Percentiles rank a stretch among this genome's conserved stretches.
Evolutionary conservation across 1,284 basidiomycete genomes (phyloP).

Genomic region (Kalmanozyma brasiliensis): DNA sequence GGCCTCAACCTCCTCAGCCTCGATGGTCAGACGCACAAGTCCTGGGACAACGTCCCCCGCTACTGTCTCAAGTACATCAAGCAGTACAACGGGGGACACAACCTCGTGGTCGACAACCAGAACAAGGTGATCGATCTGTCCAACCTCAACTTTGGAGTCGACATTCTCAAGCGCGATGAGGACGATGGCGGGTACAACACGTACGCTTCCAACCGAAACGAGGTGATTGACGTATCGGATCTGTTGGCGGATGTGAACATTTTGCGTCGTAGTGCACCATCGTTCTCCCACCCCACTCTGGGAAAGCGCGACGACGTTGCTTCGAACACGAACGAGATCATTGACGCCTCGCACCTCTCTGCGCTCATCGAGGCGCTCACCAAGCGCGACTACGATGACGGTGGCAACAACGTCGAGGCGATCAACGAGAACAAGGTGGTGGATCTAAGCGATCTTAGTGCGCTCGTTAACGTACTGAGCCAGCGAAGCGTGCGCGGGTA

Average conservation of each 20-base stretch:
- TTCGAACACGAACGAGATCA: conserved; percentile 32
- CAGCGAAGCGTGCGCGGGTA: conserved; percentile 35
- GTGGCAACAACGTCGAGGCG: conserved; percentile 41
- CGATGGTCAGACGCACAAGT: conserved; percentile 31
- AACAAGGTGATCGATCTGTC: conserved; percentile 50
- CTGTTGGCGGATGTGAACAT: conserved; percentile 13
- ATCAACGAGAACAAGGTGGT: conserved; percentile 45
- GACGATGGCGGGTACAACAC: conserved; percentile 50
- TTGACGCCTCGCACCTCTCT: conserved; percentile 28
- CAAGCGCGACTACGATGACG: conserved; percentile 35
- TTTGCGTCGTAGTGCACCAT: conserved; percentile 12
- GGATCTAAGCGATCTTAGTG: conserved; percentile 35
- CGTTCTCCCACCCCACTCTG: conserved; percentile 22
- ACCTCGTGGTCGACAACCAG: conserved; percentile 43
- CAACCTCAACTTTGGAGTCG: conserved; percentile 17
- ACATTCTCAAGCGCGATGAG: conserved; percentile 35
- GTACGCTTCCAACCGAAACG: conserved; percentile 33
- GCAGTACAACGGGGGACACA: conserved; percentile 51
- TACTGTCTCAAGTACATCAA: conserved; percentile 50
- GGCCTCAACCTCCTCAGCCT: conserved; percentile 36
- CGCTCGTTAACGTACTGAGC: conserved; percentile 31
- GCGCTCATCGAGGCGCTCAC: conserved; percentile 23
- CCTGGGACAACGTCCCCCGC: conserved; percentile 23
- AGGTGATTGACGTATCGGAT: conserved; percentile 28
- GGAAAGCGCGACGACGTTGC: conserved; percentile 33